Evolutionary conservation across 2,329 filamentous ascomycete species (phyloP), one percentile per base, ranked within the genome.

Genomic region (Aspergillus ibericus): DNA sequence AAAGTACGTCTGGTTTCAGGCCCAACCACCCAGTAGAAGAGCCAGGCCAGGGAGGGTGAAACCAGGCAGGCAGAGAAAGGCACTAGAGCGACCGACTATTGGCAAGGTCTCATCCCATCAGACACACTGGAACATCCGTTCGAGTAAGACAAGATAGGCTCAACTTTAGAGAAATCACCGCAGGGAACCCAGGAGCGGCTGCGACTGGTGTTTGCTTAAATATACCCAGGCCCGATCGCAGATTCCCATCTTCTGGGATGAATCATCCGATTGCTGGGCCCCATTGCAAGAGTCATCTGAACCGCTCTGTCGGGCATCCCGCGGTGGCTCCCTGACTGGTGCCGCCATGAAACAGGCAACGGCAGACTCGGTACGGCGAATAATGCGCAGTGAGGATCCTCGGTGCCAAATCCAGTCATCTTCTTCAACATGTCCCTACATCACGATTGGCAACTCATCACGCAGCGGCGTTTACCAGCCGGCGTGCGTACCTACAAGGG

Each of bases 341-440:
- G 34, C 15, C 49, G 20, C 35, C 18, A 35, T 53, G 50, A 42
- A 53, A 42, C 50, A 53, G 25, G 51, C 29, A 27, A 54, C 52
- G 44, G 40, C 52, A 20, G 16, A 22, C 52, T 54, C 25, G 44
- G 15, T 29, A 29, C 48, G 22, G 40, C 22, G 27, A 44, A 54
- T 32, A 48, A 48, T 32, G 25, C 18, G 10, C 48, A 20, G 50
- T 22, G 20, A 20, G 16, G 32, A 52, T 16, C 32, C 20, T 34
- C 18, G 13, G 13, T 25, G 5, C 18, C 32, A 34, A 42, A 15
- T 20, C 53, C 46, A 50, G 32, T 56, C 25, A 50, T 48, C 29
- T 27, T 34, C 46, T 27, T 56, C 53, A 50, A 56, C 46, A 56
- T 50, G 53, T 38, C 34, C 46, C 20, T 56, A 49, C 46, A 40